These are phyloP conservation scores for Letharia lupina DNA, from an alignment of 495 filamentous ascomycete genomes.

Conservation along the genomic window DNA sequence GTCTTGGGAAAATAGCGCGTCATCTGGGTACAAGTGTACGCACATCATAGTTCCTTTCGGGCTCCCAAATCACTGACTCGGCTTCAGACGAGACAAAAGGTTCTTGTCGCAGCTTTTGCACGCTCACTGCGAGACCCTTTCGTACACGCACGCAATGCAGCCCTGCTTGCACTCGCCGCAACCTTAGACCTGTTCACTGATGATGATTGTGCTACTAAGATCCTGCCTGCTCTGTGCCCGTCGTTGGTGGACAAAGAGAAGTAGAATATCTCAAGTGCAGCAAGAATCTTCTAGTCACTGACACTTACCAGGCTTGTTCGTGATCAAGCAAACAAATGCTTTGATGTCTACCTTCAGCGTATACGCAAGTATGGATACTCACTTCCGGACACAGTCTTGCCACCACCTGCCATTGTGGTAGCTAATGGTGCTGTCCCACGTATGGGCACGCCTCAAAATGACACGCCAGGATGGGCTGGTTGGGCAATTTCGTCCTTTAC, in stretches of 20 bases:
- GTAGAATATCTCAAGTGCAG: constrained; percentile 28
- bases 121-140: constrained; percentile 88
- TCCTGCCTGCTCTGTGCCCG: constrained; percentile 78
- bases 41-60: not conserved
- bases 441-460: constrained; percentile 66
- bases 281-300: not conserved
- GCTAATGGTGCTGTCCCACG: constrained; percentile 44
- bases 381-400: constrained; percentile 74
- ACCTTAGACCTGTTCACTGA: constrained; percentile 82
- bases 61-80: constrained; percentile 14
- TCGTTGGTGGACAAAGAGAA: constrained; percentile 83
- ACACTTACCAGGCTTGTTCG: constrained; percentile 55
- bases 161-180: constrained; percentile 73
- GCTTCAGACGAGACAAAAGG: constrained; percentile 64
- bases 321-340: constrained; percentile 82
- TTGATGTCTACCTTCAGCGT: constrained; percentile 81
- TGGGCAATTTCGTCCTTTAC: constrained; percentile 99
- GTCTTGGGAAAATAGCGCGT: constrained; percentile 88
- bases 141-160: constrained; percentile 82
- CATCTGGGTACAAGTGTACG: constrained; percentile 65
- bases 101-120: constrained; percentile 83
- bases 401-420: constrained; percentile 36
- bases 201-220: constrained; percentile 76
- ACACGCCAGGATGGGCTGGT: constrained; percentile 72
- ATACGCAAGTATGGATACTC: constrained; percentile 65